phyloP scores from a whole-genome alignment of 2,329 filamentous ascomycete genomes.

The Trichoderma atrobrunneum region DNA sequence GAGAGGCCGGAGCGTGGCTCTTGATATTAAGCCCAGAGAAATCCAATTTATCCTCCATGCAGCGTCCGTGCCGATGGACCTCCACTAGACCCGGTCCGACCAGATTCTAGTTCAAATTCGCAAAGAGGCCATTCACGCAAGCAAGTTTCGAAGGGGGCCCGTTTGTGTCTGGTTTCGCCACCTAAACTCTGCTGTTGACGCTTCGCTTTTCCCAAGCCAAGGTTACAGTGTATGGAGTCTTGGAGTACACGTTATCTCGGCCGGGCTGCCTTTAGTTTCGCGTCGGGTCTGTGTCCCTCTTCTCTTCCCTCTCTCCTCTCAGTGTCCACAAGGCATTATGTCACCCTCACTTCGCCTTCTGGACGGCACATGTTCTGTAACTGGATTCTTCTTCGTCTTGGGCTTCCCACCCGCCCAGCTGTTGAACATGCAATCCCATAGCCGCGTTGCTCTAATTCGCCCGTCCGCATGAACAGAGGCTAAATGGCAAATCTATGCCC shows the following conservation, averaged over 20 bases:
- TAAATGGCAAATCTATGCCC: not conserved
- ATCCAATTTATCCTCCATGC: conserved; percentile 13
- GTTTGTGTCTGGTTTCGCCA: not conserved
- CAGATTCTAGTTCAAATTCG: not conserved
- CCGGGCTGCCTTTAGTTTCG: not conserved
- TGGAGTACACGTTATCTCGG: not conserved
- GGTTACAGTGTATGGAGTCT: not conserved
- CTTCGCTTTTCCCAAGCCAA: not conserved
- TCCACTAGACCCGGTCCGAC: not conserved
- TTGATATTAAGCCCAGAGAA: not conserved
- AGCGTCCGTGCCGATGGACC: not conserved
- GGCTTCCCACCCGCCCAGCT: not conserved
- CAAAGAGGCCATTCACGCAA: not conserved
- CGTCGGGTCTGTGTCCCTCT: not conserved
- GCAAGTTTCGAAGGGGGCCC: not conserved
- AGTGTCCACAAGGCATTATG: not conserved
- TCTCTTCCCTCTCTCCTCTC: not conserved
- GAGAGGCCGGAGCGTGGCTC: conserved; percentile 14
- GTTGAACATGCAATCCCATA: conserved; percentile 2
- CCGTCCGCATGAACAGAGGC: not conserved
- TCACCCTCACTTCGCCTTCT: not conserved
- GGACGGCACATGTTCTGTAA: not conserved
- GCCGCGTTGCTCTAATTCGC: not conserved
- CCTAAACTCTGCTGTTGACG: not conserved
- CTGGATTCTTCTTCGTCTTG: not conserved